Base-by-base conservation (phyloP, 116 monocot genomes). In the Trichopus zeylanicus region DNA sequence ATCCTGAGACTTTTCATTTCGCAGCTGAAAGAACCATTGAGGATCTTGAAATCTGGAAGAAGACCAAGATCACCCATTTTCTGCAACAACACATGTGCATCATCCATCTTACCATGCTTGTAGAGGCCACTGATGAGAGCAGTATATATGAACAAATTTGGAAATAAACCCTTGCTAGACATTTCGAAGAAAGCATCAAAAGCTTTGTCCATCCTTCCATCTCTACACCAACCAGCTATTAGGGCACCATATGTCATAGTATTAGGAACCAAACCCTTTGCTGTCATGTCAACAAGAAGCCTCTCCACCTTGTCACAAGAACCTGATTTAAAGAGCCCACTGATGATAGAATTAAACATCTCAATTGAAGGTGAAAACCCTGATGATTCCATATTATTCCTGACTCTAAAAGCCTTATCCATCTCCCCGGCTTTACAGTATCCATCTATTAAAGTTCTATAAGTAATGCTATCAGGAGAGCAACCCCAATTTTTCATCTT, bases 191-290 rank as follows among this genome's bases (percentile, higher is more conserved):
- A 97, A 47, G 31, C 34, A 70, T 79, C 60, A 54, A 87, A 77
- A 56, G 84, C 87, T 58, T 73, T 78, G 38, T 75, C 62, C 39
- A 84, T 28, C 64, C 54, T 73, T 53, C 84, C 91, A 73, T 81
- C 77, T 70, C 59, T 87, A 68, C 84, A 97, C 84, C 83, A 97
- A 56, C 91, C 95, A 48, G 81, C 57, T 59, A 97, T 77, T 38
- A 97, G 65, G 69, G 78, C 68, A 61, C 91, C 87, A 79, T 87
- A 95, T 18, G 95, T 90, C 34, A 77, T 57, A 31, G 79, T 71
- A 42, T 74, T 90, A 20, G 84, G 87, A 53, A 59, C 7, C 55
- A 97, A 56, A 29, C 70, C 62, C 29, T 79, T 76, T 25, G 55
- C 51, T 28, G 57, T 65, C 61, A 97, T 84, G 20, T 84, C 84